Percentiles rank a stretch among this genome's conserved stretches.
These are phyloP conservation scores for Fusarium beomiforme DNA, from an alignment of 2,329 filamentous ascomycete genomes.

Conservation along the genomic window DNA sequence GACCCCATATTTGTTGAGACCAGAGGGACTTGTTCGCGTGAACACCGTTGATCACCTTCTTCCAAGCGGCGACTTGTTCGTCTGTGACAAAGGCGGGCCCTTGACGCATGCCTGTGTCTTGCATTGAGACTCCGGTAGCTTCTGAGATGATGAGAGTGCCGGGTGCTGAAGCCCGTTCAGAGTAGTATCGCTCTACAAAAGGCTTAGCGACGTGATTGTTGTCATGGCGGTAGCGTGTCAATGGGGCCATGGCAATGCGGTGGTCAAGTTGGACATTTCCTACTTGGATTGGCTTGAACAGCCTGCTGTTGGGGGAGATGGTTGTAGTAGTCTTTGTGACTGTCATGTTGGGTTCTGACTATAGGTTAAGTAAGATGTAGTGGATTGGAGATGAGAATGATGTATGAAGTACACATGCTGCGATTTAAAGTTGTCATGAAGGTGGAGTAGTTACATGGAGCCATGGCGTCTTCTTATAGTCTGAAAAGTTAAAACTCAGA, in stretches of 20 bases:
- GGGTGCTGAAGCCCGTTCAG: constrained; percentile 53
- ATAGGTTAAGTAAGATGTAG: background rate
- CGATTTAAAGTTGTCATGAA: background rate
- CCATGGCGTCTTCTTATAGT: background rate
- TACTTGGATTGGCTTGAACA: constrained; percentile 40
- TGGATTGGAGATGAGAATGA: background rate
- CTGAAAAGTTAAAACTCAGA: background rate
- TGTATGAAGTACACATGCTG: background rate
- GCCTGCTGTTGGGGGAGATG: constrained; percentile 24
- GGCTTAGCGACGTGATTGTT: constrained; percentile 48
- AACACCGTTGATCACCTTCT: constrained; percentile 41
- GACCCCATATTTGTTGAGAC: constrained; percentile 43
- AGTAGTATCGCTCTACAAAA: constrained; percentile 44
- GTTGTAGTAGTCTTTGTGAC: background rate
- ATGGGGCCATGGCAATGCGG: constrained; percentile 40
- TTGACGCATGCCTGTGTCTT: constrained; percentile 21
- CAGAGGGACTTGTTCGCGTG: constrained; percentile 44
- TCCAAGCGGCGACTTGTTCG: constrained; percentile 43
- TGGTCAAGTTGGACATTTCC: constrained; percentile 33
- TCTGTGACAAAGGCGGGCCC: constrained; percentile 25
- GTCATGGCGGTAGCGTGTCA: constrained; percentile 61
- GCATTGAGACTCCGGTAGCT: constrained; percentile 42
- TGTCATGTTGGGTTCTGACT: constrained; percentile 11
- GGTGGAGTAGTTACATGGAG: background rate
- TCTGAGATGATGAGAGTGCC: constrained; percentile 52